These are phyloP conservation scores for Rhodamnia rubescens DNA, from an alignment of 345 rosid species.

Conservation along the genomic window DNA sequence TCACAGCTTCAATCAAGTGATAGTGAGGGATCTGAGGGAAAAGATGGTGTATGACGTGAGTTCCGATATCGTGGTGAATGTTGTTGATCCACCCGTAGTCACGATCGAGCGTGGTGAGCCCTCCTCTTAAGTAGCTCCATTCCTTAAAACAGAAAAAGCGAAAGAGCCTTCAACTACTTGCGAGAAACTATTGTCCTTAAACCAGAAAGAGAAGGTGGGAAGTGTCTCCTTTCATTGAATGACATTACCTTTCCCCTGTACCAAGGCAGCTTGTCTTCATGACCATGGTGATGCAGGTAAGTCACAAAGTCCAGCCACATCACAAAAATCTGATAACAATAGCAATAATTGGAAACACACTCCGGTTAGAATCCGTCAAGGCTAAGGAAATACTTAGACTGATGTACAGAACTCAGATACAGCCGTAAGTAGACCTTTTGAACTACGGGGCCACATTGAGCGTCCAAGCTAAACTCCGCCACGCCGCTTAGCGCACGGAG, in stretches of 20 bases:
- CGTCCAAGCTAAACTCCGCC: neutral
- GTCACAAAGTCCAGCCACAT: constrained; percentile 89
- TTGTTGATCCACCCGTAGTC: constrained; percentile 84
- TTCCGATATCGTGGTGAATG: constrained; percentile 94
- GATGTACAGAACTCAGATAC: neutral
- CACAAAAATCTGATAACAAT: constrained; percentile 36
- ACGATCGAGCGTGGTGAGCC: constrained; percentile 80
- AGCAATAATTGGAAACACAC: neutral
- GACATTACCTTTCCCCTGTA: constrained; percentile 71
- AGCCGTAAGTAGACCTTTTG: neutral
- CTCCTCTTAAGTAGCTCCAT: constrained; percentile 94
- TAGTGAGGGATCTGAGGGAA: constrained; percentile 99
- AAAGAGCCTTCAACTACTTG: neutral
- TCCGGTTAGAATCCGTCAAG: neutral
- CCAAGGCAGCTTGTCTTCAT: constrained; percentile 86
- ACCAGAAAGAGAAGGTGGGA: neutral
- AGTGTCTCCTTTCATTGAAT: neutral
- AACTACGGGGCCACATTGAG: neutral
- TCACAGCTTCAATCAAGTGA: constrained; percentile 83
- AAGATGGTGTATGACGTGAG: constrained; percentile 90
- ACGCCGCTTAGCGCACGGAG: neutral
- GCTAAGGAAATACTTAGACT: neutral
- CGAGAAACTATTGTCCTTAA: neutral
- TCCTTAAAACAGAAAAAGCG: constrained; percentile 25
- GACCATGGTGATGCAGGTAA: constrained; percentile 88